Base-by-base conservation (phyloP, 73 alveolate species). In the Paramecium sexaurelia region DNA sequence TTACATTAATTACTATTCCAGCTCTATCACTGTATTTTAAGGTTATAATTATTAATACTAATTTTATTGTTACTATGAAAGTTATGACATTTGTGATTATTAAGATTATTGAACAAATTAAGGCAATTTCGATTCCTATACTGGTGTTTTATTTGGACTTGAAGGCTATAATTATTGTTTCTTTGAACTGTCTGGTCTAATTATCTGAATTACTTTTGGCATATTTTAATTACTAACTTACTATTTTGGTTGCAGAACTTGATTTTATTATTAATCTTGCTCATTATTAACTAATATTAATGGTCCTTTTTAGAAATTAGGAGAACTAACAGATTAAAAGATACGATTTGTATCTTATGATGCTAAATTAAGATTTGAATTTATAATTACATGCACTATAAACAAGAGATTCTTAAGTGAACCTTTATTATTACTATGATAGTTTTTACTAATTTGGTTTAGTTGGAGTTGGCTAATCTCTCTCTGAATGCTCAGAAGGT, bases 391-490 rank as follows among this genome's bases (percentile, higher is more conserved):
- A 71, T 32, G 86, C 86, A 32, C 57, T 35, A 17, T 71, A 71
- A 35, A 37, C 86, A 13, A 71, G 86, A n/a, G 86, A 71, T 71
- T 71, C 86, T 71, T 71, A 19, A 71, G 86, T 71, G 61, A 71
- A 71, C 35, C 86, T 37, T 37, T 71, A 10, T 35, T 35, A 20
- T 33, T 32, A 37, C 36, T 71, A 32, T 17, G 20, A 61, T 19
- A 29, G 26, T 11, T 26, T 8, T 36, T 51, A 22, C 17, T 51
- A 29, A 51, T 51, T 51, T n/a, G 67, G 67, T 20, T 71, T 71
- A 37, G 57, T 35, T 3, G 86, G 86, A 33, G 86, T 71, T 33
- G 86, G 86, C n/a, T 71, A 32, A 5, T 71, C 57, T 71, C 33
- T 32, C 13, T 71, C 86, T 15, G 86, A 71, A 17, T 71, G 86